Evolutionary conservation across 148 eudicot species (phyloP), one percentile per base, ranked within the genome.

Genomic region (Dianthus caryophyllus): DNA sequence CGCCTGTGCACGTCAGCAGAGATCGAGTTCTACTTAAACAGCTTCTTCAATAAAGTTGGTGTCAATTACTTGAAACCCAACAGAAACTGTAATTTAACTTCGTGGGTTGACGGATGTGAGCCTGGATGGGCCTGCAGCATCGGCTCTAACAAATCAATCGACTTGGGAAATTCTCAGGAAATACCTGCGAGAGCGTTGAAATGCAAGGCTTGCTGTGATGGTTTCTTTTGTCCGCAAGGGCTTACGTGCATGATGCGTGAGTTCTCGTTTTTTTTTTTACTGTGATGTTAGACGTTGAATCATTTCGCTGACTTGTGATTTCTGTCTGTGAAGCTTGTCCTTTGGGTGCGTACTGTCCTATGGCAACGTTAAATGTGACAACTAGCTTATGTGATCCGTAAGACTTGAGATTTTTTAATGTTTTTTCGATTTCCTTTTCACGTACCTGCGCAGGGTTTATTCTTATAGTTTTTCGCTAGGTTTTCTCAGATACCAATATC

Each of bases 371-470:
- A 50, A 81, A 94, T 59, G 49, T 38, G 62, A 41, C 83, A 70
- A 81, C 83, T 33, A 90, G 93, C 62, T 61, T 84, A 36, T 94
- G 99, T 69, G 87, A 80, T 61, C 99, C 99, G 99, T 90, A 85
- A 88, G 97, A 77, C 64, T 53, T 47, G 13, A 4, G 43, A 71
- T 5, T 44, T 24, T 58, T 46, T 29, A 39, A 44, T 25, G 9
- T 20, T 27, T 26, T 13, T 21, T 43, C 17, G 52, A 38, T 46
- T 18, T 15, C 51, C 33, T 59, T 33, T 61, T n/a, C 48, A 20
- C 25, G 12, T 20, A 27, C 21, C 65, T 6, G 5, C 41, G 61
- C 36, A 29, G 31, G 6, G 22, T 60, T 50, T 50, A 12, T 27
- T 52, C 39, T 65, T 47, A 59, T 44, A 56, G 69, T 52, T 14